A percentile compares a stretch with the other conserved stretches of the same genome.
phyloP scores from a whole-genome alignment of 129 eudicot genomes.

The Saposhnikovia divaricata region DNA sequence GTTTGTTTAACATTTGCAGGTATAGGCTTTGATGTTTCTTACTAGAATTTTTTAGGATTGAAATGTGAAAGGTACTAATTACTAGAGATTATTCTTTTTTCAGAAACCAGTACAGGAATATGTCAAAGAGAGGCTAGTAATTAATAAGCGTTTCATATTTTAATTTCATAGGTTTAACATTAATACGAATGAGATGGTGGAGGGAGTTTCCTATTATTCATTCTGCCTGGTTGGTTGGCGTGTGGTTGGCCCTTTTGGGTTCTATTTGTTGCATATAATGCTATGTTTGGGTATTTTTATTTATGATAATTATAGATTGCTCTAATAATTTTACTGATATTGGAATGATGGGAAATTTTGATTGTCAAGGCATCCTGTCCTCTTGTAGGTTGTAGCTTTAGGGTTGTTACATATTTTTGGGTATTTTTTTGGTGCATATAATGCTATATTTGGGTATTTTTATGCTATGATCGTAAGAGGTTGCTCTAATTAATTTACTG shows the following conservation, averaged over 20 bases:
- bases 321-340: neutral
- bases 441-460: neutral
- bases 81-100: neutral
- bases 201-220: neutral
- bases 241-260: no score
- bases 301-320: neutral
- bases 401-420: no score
- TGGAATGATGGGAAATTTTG: neutral
- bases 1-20: neutral
- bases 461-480: neutral
- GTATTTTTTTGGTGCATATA: neutral
- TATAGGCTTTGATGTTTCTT: neutral
- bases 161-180: neutral
- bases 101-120: neutral
- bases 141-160: neutral
- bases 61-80: neutral
- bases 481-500: neutral
- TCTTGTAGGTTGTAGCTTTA: constrained; percentile 65
- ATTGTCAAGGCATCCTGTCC: neutral
- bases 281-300: neutral
- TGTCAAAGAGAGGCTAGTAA: neutral
- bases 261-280: neutral
- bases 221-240: neutral
- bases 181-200: neutral
- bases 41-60: neutral